phyloP scores from a whole-genome alignment of 768 basidiomycete genomes.

The Glaciozyma antarctica region DNA sequence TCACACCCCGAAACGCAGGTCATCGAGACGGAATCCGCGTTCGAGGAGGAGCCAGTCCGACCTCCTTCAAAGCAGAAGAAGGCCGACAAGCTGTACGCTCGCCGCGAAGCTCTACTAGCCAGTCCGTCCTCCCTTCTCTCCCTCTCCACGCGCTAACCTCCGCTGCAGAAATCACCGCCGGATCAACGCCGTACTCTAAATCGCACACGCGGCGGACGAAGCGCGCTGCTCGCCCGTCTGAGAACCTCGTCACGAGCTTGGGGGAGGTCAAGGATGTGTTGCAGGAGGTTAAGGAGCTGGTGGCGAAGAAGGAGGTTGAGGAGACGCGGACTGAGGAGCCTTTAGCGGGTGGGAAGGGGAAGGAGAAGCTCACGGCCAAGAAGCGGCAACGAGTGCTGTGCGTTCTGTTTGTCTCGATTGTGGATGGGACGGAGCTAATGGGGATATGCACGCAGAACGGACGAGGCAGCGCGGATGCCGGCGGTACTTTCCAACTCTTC shows the following conservation, averaged over 20 bases:
- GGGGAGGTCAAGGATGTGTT: slow-evolving; percentile 29
- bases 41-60: background rate
- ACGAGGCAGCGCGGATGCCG: slow-evolving; percentile 27
- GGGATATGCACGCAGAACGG: slow-evolving; percentile 4
- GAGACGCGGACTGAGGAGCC: background rate
- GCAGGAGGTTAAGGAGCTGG: slow-evolving; percentile 8
- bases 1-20: background rate
- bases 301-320: background rate
- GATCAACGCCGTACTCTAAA: slow-evolving; percentile 32
- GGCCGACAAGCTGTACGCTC: slow-evolving; percentile 27
- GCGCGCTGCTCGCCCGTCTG: slow-evolving; percentile 19
- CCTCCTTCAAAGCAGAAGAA: slow-evolving; percentile 17
- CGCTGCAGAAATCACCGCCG: slow-evolving; percentile 14
- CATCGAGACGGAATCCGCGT: background rate
- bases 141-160: background rate
- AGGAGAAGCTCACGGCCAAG: slow-evolving; percentile 28
- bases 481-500: slow-evolving; percentile 29
- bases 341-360: slow-evolving; percentile 18
- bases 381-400: slow-evolving; percentile 28
- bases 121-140: slow-evolving; percentile 10
- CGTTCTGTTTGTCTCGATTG: background rate
- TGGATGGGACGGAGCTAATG: background rate
- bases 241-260: slow-evolving; percentile 29
- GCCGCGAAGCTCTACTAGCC: slow-evolving; percentile 29
- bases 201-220: slow-evolving; percentile 31